Evolutionary conservation across 2,329 filamentous ascomycete species (phyloP).

Genomic region (Sphaerulina populicola): DNA sequence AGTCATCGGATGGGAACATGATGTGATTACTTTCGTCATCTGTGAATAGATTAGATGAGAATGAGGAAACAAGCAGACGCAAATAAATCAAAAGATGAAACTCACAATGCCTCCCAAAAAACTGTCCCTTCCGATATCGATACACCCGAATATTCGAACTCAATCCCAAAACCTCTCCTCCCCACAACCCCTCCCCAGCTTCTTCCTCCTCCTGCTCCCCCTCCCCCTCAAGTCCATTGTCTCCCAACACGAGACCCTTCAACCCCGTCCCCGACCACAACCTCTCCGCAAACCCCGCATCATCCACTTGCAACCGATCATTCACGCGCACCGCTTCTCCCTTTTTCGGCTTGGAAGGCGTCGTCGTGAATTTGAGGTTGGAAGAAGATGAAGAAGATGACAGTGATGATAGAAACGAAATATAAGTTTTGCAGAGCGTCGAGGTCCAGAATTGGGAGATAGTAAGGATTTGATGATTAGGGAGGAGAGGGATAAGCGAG

Average conservation of each 20-base stretch:
- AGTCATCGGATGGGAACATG: slow-evolving; percentile 44
- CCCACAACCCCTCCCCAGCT: slow-evolving; percentile 50
- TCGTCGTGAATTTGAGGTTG: slow-evolving; percentile 64
- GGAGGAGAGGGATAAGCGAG: slow-evolving; percentile 48
- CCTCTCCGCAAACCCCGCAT: slow-evolving; percentile 61
- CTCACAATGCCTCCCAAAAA: slow-evolving; percentile 87
- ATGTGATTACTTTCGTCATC: slow-evolving; percentile 82
- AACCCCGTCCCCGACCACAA: slow-evolving; percentile 74
- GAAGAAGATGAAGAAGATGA: slow-evolving; percentile 25
- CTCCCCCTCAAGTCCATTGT: slow-evolving; percentile 25
- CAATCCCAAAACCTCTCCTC: slow-evolving; percentile 70
- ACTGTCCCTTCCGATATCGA: slow-evolving; percentile 75
- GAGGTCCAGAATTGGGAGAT: slow-evolving; percentile 67
- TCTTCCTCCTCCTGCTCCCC: slow-evolving; percentile 8
- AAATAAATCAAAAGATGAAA: slow-evolving; percentile 19
- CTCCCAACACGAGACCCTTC: slow-evolving; percentile 48
- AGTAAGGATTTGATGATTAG: slow-evolving; percentile 58
- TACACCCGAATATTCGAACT: slow-evolving; percentile 87
- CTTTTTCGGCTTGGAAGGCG: slow-evolving; percentile 66
- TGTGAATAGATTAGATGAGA: slow-evolving; percentile 32
- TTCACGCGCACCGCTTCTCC: slow-evolving; percentile 80
- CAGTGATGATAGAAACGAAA: slow-evolving; percentile 57
- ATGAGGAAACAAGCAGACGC: background rate
- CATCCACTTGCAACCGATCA: slow-evolving; percentile 77
- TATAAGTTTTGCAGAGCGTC: slow-evolving; percentile 65